Percentiles rank a stretch among this genome's conserved stretches.
These are phyloP conservation scores for Aspergillus nomiae DNA, from an alignment of 2,329 filamentous ascomycete species.

Conservation along the genomic window DNA sequence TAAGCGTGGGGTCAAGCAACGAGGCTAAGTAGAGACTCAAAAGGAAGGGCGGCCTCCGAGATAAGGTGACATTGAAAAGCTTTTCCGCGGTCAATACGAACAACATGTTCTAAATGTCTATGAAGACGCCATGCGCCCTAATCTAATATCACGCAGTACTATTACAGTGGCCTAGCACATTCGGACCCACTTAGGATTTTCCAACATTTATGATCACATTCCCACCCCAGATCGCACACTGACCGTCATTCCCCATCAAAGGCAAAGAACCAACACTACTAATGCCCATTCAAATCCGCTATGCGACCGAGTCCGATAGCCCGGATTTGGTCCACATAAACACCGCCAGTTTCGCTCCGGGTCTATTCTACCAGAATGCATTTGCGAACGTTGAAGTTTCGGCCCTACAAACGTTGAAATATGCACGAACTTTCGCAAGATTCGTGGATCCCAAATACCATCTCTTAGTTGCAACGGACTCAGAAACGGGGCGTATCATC, in stretches of 20 bases:
- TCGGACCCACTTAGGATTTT: background rate
- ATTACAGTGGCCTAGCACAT: no score
- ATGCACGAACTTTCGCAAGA: conserved; percentile 38
- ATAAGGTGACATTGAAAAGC: no score
- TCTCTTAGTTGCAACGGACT: conserved; percentile 45
- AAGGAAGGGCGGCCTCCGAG: no score
- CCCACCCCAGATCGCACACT: background rate
- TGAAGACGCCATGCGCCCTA: background rate
- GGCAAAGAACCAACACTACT: background rate
- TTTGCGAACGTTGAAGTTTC: conserved; percentile 27
- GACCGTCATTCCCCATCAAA: background rate
- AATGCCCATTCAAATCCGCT: conserved; percentile 39
- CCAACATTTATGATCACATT: background rate
- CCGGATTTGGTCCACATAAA: conserved; percentile 47
- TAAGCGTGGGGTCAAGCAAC: no score
- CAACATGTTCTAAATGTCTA: background rate
- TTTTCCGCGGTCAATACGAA: background rate
- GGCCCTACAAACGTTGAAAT: conserved; percentile 39
- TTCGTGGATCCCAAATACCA: conserved; percentile 42
- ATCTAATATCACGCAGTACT: no score
- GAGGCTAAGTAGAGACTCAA: no score
- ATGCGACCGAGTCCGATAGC: conserved; percentile 46
- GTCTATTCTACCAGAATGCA: conserved; percentile 34
- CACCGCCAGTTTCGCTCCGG: conserved; percentile 48
- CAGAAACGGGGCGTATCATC: conserved; percentile 33